These are phyloP conservation scores for Chernovozyma sophiae-reginae DNA, from an alignment of 1,139 yeast genomes.

Conservation along the genomic window DNA sequence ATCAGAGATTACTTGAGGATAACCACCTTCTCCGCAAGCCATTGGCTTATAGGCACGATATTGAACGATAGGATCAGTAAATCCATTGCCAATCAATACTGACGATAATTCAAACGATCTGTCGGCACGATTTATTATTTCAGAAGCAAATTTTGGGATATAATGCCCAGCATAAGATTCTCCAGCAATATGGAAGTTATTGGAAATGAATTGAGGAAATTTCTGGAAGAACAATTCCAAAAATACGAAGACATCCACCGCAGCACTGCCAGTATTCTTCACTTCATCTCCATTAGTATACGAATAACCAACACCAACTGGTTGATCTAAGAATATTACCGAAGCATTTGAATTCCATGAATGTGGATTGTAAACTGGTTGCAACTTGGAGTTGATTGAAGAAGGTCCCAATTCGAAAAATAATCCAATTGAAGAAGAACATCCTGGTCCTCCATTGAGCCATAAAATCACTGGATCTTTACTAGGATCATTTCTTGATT, in stretches of 20 bases:
- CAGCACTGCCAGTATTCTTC: slow-evolving; percentile 64
- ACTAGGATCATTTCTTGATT: slow-evolving; percentile 82
- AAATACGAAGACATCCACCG: slow-evolving; percentile 74
- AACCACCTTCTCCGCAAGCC: slow-evolving; percentile 85
- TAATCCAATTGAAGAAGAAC: slow-evolving; percentile 86
- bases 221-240: slow-evolving; percentile 72
- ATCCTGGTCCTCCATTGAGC: slow-evolving; percentile 92
- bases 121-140: slow-evolving; percentile 62
- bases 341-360: slow-evolving; percentile 90
- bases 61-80: slow-evolving; percentile 72
- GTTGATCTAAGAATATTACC: slow-evolving; percentile 90
- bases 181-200: slow-evolving; percentile 78
- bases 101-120: slow-evolving; percentile 66
- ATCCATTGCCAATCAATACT: slow-evolving; percentile 78
- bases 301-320: slow-evolving; percentile 86
- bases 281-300: slow-evolving; percentile 57
- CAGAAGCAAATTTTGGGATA: slow-evolving; percentile 74
- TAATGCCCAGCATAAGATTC: slow-evolving; percentile 90
- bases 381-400: slow-evolving; percentile 58
- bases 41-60: slow-evolving; percentile 69
- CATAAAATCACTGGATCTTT: slow-evolving; percentile 83
- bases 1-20: slow-evolving; percentile 58
- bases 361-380: slow-evolving; percentile 71
- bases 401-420: slow-evolving; percentile 91
- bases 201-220: slow-evolving; percentile 57